These are phyloP conservation scores for Sphaerulina musiva DNA, from an alignment of 2,329 filamentous ascomycete genomes.

Conservation along the genomic window DNA sequence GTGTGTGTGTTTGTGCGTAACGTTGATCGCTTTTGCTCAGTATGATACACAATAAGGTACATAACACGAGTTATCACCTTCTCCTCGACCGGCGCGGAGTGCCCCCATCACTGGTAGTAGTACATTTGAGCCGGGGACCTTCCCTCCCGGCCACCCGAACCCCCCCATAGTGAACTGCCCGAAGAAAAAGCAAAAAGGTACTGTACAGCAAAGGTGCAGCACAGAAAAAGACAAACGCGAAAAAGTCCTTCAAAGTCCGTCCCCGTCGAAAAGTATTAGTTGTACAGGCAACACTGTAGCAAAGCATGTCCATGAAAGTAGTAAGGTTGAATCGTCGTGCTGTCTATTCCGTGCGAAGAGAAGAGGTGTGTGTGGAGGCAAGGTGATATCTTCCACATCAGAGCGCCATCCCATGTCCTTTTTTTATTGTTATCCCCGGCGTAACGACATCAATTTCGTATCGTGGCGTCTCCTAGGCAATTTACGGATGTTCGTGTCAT, in stretches of 20 bases:
- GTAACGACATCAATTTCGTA: slow-evolving; percentile 15
- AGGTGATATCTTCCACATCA: background rate
- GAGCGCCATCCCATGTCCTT: slow-evolving; percentile 10
- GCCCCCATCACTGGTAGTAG: background rate
- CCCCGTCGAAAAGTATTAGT: slow-evolving; percentile 6
- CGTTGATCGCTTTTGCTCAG: background rate
- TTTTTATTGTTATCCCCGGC: slow-evolving; percentile 11
- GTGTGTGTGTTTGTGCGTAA: background rate
- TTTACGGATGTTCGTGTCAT: slow-evolving; percentile 5
- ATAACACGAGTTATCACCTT: background rate
- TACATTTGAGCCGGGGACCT: background rate
- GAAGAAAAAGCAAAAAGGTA: slow-evolving; percentile 1
- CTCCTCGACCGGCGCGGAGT: slow-evolving; percentile 5
- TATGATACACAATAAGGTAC: slow-evolving; percentile 2
- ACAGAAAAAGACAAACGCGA: background rate
- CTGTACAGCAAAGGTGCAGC: slow-evolving; percentile 4
- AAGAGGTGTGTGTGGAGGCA: background rate
- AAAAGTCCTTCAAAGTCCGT: background rate
- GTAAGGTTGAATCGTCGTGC: slow-evolving; percentile 4
- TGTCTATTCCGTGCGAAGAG: slow-evolving; percentile 6
- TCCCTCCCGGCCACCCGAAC: background rate
- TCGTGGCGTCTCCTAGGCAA: slow-evolving; percentile 4
- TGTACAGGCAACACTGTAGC: slow-evolving; percentile 5
- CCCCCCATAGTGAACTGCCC: background rate
- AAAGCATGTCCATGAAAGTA: slow-evolving; percentile 11